Evolutionary conservation across 176 grass and related monocot species (phyloP), one percentile per base, ranked within the genome.

Genomic region (Thinopyrum elongatum): DNA sequence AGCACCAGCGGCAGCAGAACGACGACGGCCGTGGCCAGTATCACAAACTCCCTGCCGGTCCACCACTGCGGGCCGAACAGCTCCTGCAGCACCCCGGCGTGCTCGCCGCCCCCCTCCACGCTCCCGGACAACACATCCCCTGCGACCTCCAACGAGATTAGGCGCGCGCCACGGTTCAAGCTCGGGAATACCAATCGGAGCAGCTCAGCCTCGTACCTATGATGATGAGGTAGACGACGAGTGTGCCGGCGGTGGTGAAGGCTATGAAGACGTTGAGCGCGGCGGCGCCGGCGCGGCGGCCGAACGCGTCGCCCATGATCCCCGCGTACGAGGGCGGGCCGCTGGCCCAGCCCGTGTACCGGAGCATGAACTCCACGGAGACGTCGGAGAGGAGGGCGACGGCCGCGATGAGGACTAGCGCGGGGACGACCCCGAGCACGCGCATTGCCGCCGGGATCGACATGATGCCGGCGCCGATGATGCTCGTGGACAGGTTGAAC

Each of bases 381-480:
- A 79, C 75, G 83, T 95, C 88, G 36, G 93, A 74, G 35, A 98
- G 89, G 70, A 83, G 88, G 17, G 90, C 90, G 44, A 88, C 82
- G 25, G 79, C 86, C 26, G 58, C 84, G 46, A 98, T 82, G 65
- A 98, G 78, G 25, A 80, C 0, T 8, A 95, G 64, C 38, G 90
- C 84, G 2, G 96, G 96, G 62, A 28, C 38, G 60, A 95, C 93
- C 1, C 96, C 96, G 68, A 98, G 93, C 8, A 98, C 84, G 8
- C 88, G 90, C 96, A 95, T 93, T 34, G 93, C 96, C 5, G 96
- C 93, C 8, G 96, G 93, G 68, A 98, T 92, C 35, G 96, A 98
- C 96, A 98, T 98, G 84, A 98, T 98, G 44, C 96, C 96, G 15
- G 93, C 96, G 67, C 96, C 96, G 11, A 98, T 85, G 84, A 92